Evolutionary conservation across 257 asterid species (phyloP), one percentile per base, ranked within the genome.

Genomic region (Thymus mandschuricus): DNA sequence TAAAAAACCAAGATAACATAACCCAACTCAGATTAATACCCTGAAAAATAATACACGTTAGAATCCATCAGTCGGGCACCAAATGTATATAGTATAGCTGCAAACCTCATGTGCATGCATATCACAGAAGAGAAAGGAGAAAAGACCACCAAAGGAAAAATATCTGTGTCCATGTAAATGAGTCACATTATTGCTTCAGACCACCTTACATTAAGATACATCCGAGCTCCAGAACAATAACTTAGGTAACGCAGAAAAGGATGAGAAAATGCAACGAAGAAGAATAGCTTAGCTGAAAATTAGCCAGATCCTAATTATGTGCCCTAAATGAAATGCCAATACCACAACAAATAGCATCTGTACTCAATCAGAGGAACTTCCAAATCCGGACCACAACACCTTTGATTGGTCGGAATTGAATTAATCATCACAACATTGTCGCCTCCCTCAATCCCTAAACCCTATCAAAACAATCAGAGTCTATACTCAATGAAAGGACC

Each of bases 401-500:
- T 5, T 21, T 10, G 12, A 46, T 21, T 35, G 10, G 41, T 66
- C 8, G 13, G 40, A 75, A 29, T 66, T 4, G 8, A 15, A 67
- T 46, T 46, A 31, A 54, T 60, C 74, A 66, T 4, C 51, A 70
- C 5, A 44, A 38, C 21, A 21, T 21, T 21, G 21, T 21, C 21
- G 21, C 21, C 21, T 21, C 21, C 21, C 21, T 21, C 21, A 21
- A 21, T 21, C 21, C 21, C 21, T 21, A 21, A 21, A 21, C 21
- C 21, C 21, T 5, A 40, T 12, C 10, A 52, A 66, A 50, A 68
- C 57, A 66, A n/a, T 31, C 33, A 64, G 49, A 43, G 2, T 11
- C 35, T 81, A 15, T 8, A 70, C 60, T 63, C 60, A 13, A 73
- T 50, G 67, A 66, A 48, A 74, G 13, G 41, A 65, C 43, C 68